Conservation (phyloP, 306 rosid genomes). For the Cucumis hystrix region DNA sequence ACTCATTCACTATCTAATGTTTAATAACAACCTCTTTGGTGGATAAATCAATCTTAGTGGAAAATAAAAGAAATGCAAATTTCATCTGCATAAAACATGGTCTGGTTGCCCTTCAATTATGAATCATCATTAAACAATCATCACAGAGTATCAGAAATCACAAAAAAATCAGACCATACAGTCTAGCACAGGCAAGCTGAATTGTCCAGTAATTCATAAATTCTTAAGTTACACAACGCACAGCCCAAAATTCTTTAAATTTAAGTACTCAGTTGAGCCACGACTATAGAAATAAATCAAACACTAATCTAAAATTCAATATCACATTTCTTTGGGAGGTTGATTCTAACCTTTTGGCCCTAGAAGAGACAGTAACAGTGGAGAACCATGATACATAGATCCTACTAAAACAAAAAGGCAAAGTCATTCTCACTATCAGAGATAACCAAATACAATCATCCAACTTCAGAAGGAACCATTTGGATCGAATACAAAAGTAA, state of each 20-base stretch:
- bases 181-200: not conserved
- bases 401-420: slow-evolving; percentile 28
- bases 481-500: not conserved
- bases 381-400: slow-evolving; percentile 95
- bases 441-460: not conserved
- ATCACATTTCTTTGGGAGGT: not conserved
- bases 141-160: not conserved
- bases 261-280: not conserved
- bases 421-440: not conserved
- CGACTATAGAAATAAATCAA: not conserved
- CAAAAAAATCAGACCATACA: not conserved
- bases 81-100: slow-evolving; percentile 75
- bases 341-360: slow-evolving; percentile 52
- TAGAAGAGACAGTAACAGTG: slow-evolving; percentile 59
- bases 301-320: not conserved
- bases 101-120: slow-evolving; percentile 77
- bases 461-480: not conserved
- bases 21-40: not conserved
- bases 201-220: not conserved
- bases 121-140: slow-evolving; percentile 13
- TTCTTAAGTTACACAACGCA: not conserved
- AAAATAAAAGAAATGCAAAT: not conserved
- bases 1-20: not conserved
- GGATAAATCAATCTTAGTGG: not conserved
- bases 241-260: not conserved